Conservation (phyloP, 2,329 filamentous ascomycete genomes). For the Arthroderma sp. region DNA sequence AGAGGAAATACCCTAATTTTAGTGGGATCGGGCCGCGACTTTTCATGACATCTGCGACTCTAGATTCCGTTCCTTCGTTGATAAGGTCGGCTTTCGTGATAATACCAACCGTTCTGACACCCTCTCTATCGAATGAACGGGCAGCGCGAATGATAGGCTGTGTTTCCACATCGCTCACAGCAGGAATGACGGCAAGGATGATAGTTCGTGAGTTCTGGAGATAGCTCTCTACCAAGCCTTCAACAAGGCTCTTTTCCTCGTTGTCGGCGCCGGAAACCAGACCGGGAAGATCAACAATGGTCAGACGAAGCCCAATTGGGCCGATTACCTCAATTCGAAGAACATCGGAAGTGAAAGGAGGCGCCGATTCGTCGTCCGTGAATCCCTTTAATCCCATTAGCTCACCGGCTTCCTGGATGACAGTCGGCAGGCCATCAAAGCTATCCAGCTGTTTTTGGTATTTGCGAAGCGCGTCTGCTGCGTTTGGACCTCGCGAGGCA, state of each 20-base stretch:
- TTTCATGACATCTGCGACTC: conserved; percentile 1
- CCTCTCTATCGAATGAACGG: conserved; percentile 21
- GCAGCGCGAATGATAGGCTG: conserved; percentile 35
- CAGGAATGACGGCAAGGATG: conserved; percentile 32
- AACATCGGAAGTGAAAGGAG: conserved; percentile 20
- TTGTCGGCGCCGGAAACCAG: conserved; percentile 28
- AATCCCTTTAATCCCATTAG: conserved; percentile 5
- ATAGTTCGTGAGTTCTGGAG: conserved; percentile 28
- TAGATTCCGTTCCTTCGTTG: conserved; percentile 6
- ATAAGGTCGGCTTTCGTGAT: conserved; percentile 50
- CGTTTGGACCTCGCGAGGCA: neutral
- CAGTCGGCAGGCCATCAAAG: conserved; percentile 2
- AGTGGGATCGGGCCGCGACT: conserved; percentile 4
- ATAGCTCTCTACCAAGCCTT: conserved; percentile 27
- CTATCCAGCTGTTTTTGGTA: neutral
- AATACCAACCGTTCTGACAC: conserved; percentile 31
- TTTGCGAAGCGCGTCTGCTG: neutral
- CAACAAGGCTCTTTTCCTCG: conserved; percentile 25
- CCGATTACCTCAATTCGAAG: conserved; percentile 32
- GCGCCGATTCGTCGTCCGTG: neutral
- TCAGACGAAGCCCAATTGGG: conserved; percentile 27
- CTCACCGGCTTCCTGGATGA: conserved; percentile 1
- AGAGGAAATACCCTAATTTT: conserved; percentile 5
- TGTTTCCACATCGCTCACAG: conserved; percentile 33
- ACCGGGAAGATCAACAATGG: conserved; percentile 35